Conservation (phyloP, 164 flowering plant genomes). For the Umbilicus rupestris region DNA sequence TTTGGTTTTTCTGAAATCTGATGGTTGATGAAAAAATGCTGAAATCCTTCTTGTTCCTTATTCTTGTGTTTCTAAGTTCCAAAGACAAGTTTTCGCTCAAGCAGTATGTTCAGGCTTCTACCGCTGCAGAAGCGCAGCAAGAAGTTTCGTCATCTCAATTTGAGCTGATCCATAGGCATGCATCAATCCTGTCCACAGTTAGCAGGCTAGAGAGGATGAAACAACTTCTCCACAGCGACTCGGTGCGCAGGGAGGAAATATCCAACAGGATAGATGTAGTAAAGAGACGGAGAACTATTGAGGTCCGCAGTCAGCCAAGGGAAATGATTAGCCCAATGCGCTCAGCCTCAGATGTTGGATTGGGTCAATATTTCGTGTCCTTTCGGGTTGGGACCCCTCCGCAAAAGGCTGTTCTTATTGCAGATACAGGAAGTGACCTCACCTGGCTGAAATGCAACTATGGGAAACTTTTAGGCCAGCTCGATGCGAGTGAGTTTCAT, state of each 20-base stretch:
- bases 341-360: constrained; percentile 39
- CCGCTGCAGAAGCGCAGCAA: neutral
- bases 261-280: neutral
- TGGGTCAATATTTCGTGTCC: constrained; percentile 44
- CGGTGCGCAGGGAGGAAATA: neutral
- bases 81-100: neutral
- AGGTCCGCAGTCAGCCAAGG: neutral
- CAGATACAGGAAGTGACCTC: constrained; percentile 70
- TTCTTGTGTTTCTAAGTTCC: neutral
- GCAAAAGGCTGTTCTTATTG: constrained; percentile 38
- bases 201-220: neutral
- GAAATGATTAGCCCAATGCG: constrained; percentile 20
- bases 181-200: constrained; percentile 5
- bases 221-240: neutral
- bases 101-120: neutral
- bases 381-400: constrained; percentile 59
- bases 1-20: neutral
- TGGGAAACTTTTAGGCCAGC: neutral
- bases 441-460: constrained; percentile 65
- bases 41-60: neutral
- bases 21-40: neutral
- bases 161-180: constrained; percentile 2
- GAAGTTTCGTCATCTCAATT: neutral
- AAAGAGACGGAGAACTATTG: neutral
- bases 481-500: neutral